Conservation (phyloP, 805 yeast species). For the Candida hispaniensis region DNA sequence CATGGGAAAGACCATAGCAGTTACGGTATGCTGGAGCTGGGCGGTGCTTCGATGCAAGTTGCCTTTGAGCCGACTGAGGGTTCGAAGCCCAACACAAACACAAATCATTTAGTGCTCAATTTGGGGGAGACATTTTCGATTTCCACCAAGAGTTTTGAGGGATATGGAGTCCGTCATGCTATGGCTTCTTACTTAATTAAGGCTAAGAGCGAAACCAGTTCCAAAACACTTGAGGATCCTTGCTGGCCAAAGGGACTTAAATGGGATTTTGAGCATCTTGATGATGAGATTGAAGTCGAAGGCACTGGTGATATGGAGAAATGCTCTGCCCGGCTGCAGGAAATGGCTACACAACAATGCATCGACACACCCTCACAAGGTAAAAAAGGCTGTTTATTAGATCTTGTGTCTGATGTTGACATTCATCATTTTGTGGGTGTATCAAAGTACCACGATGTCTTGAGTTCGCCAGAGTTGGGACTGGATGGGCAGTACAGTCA, state of each 20-base stretch:
- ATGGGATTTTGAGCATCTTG: conserved; percentile 17
- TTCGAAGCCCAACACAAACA: conserved; percentile 54
- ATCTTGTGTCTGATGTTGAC: conserved; percentile 71
- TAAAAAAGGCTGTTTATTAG: conserved; percentile 72
- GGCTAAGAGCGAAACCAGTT: neutral
- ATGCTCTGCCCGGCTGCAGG: conserved; percentile 41
- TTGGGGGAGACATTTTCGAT: too few relatives aligned
- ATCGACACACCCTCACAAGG: conserved; percentile 61
- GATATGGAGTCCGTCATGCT: conserved; percentile 95
- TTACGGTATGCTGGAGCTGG: conserved; percentile 97
- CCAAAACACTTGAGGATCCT: conserved; percentile 47
- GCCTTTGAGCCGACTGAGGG: conserved; percentile 74
- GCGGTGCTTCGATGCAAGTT: conserved; percentile 95
- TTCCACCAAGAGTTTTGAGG: conserved; percentile 95
- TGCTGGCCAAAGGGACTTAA: conserved; percentile 62
- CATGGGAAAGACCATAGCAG: conserved; percentile 33
- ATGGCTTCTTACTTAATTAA: conserved; percentile 45
- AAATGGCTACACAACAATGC: conserved; percentile 13
- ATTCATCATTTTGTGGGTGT: conserved; percentile 83
- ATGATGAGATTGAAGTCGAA: conserved; percentile 28
- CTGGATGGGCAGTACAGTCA: conserved; percentile 78
- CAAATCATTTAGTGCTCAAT: conserved; percentile 42
- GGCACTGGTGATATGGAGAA: conserved; percentile 75
- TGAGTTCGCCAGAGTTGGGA: conserved; percentile 75
- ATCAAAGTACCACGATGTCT: conserved; percentile 92